Conservation (phyloP, 2,329 filamentous ascomycete genomes). For the Knufia fluminis region DNA sequence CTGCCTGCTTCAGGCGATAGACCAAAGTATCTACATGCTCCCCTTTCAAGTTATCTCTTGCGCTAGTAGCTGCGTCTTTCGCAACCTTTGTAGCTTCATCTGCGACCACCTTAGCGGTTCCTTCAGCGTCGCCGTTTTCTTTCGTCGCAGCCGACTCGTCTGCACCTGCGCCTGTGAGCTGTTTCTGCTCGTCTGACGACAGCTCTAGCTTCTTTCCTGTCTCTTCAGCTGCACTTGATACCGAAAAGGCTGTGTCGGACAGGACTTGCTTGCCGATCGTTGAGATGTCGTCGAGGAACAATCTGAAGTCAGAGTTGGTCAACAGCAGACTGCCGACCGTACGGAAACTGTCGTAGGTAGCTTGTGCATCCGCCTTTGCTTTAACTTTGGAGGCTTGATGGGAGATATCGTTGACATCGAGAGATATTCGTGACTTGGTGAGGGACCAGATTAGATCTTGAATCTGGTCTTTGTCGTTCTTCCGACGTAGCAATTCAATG, state of each 20-base stretch:
- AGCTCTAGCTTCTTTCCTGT: constrained; percentile 66
- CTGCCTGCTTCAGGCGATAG: constrained; percentile 64
- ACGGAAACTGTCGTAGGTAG: constrained; percentile 69
- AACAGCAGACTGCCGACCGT: constrained; percentile 78
- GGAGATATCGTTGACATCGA: constrained; percentile 58
- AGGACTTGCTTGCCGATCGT: constrained; percentile 76
- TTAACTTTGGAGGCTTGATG: constrained; percentile 53
- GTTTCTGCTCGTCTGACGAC: constrained; percentile 49
- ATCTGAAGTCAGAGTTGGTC: constrained; percentile 80
- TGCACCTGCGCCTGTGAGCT: constrained; percentile 38
- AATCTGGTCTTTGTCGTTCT: constrained; percentile 75
- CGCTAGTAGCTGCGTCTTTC: constrained; percentile 57
- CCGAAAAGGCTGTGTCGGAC: constrained; percentile 69
- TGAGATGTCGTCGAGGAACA: constrained; percentile 72
- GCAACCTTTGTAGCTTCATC: constrained; percentile 32
- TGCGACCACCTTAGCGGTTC: constrained; percentile 39
- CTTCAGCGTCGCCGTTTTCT: constrained; percentile 53
- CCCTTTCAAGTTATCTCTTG: constrained; percentile 62
- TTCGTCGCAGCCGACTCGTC: constrained; percentile 43
- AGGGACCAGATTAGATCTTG: constrained; percentile 89
- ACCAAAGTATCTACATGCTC: constrained; percentile 65
- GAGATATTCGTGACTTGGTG: constrained; percentile 58
- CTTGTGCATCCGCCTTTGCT: constrained; percentile 60
- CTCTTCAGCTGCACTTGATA: constrained; percentile 66
- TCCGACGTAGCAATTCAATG: constrained; percentile 71